phyloP scores from a whole-genome alignment of 768 basidiomycete species.

The Lentinula sp. region DNA sequence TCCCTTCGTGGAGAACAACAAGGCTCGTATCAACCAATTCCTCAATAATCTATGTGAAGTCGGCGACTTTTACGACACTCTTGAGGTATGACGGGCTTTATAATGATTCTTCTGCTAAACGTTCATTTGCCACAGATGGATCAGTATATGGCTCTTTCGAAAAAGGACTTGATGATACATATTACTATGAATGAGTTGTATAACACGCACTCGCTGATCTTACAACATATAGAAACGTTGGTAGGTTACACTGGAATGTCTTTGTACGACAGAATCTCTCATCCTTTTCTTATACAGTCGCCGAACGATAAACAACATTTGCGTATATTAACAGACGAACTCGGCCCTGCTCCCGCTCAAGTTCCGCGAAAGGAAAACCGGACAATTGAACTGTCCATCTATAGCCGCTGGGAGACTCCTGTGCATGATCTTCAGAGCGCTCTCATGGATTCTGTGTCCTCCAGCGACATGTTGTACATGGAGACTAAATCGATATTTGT shows the following conservation, averaged over 20 bases:
- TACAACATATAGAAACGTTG: constrained; percentile 91
- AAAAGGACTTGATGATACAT: constrained; percentile 97
- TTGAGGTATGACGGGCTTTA: constrained; percentile 61
- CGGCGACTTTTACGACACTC: constrained; percentile 97
- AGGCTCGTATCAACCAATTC: constrained; percentile 95
- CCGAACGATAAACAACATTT: constrained; percentile 98
- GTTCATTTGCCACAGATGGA: constrained; percentile 66
- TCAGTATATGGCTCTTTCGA: constrained; percentile 99
- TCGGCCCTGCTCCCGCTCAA: constrained; percentile 88
- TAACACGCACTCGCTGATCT: constrained; percentile 93
- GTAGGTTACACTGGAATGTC: constrained; percentile 39
- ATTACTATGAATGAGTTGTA: constrained; percentile 99
- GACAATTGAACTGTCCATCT: constrained; percentile 85
- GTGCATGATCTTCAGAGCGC: constrained; percentile 97
- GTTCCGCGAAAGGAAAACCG: constrained; percentile 98
- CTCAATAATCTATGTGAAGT: constrained; percentile 97
- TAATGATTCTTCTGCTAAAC: neutral
- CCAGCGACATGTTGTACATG: constrained; percentile 99
- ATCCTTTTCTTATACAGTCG: constrained; percentile 44
- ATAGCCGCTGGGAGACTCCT: constrained; percentile 98
- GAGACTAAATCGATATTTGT: constrained; percentile 99
- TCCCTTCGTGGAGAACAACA: constrained; percentile 98
- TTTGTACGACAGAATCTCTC: constrained; percentile 1
- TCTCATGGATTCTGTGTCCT: constrained; percentile 94
- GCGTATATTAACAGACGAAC: constrained; percentile 93